Evolutionary conservation across 2,329 filamentous ascomycete genomes (phyloP).

Genomic region (Balansia obtecta): DNA sequence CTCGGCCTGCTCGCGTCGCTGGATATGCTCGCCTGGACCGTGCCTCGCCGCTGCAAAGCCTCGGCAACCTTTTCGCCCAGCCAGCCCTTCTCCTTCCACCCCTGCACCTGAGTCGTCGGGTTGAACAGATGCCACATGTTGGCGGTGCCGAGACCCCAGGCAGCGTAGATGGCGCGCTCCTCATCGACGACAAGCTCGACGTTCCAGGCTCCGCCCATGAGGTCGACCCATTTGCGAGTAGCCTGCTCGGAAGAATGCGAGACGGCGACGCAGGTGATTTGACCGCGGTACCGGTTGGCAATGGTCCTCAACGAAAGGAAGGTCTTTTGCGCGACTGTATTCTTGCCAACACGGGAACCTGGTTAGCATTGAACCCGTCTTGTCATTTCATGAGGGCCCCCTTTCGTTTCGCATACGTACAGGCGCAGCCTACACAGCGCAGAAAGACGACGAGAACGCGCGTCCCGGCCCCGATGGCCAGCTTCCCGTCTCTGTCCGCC

Average conservation of each 20-base stretch:
- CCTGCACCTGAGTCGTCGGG: slow-evolving; percentile 37
- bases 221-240: slow-evolving; percentile 43
- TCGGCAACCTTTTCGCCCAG: slow-evolving; percentile 37
- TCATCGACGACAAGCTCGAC: slow-evolving; percentile 44
- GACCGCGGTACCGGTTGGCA: slow-evolving; percentile 35
- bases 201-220: slow-evolving; percentile 44
- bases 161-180: slow-evolving; percentile 42
- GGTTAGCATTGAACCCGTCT: too few species aligned
- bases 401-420: slow-evolving; percentile 29
- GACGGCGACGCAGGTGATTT: slow-evolving; percentile 42
- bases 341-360: too few species aligned
- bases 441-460: slow-evolving; percentile 38
- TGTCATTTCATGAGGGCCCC: too few species aligned
- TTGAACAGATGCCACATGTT: slow-evolving; percentile 40
- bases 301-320: slow-evolving; percentile 44
- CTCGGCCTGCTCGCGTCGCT: slow-evolving; percentile 23
- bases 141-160: slow-evolving; percentile 44
- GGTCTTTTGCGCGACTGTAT: slow-evolving; percentile 45
- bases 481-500: slow-evolving; percentile 30
- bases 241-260: slow-evolving; percentile 45
- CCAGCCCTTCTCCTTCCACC: slow-evolving; percentile 43
- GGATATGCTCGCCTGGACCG: slow-evolving; percentile 23
- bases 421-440: slow-evolving; percentile 43
- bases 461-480: slow-evolving; percentile 30
- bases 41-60: slow-evolving; percentile 27